These are phyloP conservation scores for Leishmania turanica DNA, from an alignment of 208 protist species.

Conservation along the genomic window DNA sequence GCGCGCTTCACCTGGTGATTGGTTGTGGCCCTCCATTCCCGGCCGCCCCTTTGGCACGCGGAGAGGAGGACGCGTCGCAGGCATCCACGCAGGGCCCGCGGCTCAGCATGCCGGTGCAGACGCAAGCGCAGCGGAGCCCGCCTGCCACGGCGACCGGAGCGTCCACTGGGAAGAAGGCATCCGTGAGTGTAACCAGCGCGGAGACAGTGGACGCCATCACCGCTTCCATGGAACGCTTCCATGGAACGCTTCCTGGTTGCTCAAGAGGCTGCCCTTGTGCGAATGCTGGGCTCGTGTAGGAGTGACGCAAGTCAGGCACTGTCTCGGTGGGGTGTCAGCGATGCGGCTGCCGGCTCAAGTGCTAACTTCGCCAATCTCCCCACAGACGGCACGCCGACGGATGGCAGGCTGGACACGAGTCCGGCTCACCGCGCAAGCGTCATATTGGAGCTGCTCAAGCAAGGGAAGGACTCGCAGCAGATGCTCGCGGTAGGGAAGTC, in stretches of 20 bases:
- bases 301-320: background rate
- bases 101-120: constrained; percentile 4
- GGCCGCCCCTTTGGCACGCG: background rate
- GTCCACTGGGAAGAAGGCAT: too few species aligned
- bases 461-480: constrained; percentile 30
- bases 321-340: background rate
- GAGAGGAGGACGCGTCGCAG: background rate
- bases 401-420: background rate
- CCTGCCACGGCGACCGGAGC: background rate
- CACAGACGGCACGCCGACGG: background rate
- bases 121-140: background rate
- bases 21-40: background rate
- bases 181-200: background rate
- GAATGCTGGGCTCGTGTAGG: constrained; percentile 14
- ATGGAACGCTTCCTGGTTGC: constrained; percentile 48
- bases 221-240: constrained; percentile 32
- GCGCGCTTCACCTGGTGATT: background rate
- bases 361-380: background rate
- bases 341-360: background rate
- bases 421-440: constrained; percentile 6
- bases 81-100: background rate
- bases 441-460: constrained; percentile 15
- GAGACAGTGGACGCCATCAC: background rate
- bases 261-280: constrained; percentile 30
- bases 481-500: constrained; percentile 20